These are phyloP conservation scores for Protostelium mycophagum DNA, from an alignment of 78 protist genomes.

Conservation along the genomic window DNA sequence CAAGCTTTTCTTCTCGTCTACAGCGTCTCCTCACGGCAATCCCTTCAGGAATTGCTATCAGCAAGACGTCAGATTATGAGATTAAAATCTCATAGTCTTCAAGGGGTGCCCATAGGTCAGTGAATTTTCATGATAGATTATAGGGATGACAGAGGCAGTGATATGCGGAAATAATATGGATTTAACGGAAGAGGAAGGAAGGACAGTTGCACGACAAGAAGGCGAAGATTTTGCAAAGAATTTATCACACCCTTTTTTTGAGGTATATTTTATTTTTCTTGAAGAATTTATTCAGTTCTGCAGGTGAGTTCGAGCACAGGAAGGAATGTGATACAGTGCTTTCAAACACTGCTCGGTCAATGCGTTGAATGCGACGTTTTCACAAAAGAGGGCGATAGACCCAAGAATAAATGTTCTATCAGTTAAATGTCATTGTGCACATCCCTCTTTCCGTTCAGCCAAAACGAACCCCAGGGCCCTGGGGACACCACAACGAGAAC, in stretches of 20 bases:
- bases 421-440: too few relatives aligned
- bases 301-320: background rate
- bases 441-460: too few relatives aligned
- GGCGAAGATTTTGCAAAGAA: background rate
- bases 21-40: conserved; percentile 47
- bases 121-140: background rate
- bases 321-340: background rate
- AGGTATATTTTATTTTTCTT: background rate
- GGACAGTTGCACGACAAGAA: background rate
- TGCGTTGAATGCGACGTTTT: background rate
- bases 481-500: too few relatives aligned
- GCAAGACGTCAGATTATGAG: background rate
- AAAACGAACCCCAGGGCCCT: too few relatives aligned
- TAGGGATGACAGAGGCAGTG: background rate
- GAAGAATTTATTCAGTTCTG: background rate
- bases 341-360: background rate
- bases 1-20: conserved; percentile 86
- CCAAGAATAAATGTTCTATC: too few relatives aligned
- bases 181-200: too few relatives aligned
- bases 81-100: background rate
- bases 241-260: background rate
- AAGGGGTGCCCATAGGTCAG: background rate
- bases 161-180: background rate
- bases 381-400: background rate
- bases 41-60: background rate